Evolutionary conservation across 2,329 filamentous ascomycete genomes (phyloP).

Genomic region (Penicillium concentricum): DNA sequence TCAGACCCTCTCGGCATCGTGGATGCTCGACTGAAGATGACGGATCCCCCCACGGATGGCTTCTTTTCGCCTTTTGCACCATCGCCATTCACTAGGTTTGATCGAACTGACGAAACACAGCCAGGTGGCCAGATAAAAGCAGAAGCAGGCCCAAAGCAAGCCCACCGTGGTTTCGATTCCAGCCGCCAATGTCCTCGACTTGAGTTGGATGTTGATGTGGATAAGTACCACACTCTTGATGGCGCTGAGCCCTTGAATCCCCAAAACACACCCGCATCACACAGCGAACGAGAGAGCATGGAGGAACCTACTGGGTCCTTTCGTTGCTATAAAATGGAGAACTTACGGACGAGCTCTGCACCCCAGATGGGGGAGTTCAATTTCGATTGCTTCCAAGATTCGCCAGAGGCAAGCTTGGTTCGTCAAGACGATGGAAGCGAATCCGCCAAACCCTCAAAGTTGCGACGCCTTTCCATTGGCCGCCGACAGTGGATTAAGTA

Average conservation of each 20-base stretch:
- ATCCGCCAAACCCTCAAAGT: background rate
- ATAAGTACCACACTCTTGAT: conserved; percentile 20
- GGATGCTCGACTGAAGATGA: conserved; percentile 20
- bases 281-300: conserved; percentile 7
- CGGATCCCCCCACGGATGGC: conserved; percentile 6
- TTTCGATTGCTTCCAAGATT: conserved; percentile 15
- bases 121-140: background rate
- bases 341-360: conserved; percentile 5
- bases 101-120: background rate
- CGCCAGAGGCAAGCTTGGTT: background rate
- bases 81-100: conserved; percentile 10
- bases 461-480: conserved; percentile 6
- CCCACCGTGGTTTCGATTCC: background rate
- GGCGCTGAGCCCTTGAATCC: conserved; percentile 15
- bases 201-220: conserved; percentile 20
- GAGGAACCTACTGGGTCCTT: background rate
- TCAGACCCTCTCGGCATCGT: conserved; percentile 15
- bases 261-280: conserved; percentile 20
- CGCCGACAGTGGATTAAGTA: background rate
- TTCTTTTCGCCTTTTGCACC: conserved; percentile 4
- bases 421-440: background rate
- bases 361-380: conserved; percentile 4
- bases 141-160: background rate
- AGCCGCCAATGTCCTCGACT: conserved; percentile 14
- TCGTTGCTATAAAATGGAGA: conserved; percentile 1